Percentiles rank a stretch among this genome's conserved stretches.
phyloP scores from a whole-genome alignment of 2,329 filamentous ascomycete species.

The Dactylellina cionopaga region DNA sequence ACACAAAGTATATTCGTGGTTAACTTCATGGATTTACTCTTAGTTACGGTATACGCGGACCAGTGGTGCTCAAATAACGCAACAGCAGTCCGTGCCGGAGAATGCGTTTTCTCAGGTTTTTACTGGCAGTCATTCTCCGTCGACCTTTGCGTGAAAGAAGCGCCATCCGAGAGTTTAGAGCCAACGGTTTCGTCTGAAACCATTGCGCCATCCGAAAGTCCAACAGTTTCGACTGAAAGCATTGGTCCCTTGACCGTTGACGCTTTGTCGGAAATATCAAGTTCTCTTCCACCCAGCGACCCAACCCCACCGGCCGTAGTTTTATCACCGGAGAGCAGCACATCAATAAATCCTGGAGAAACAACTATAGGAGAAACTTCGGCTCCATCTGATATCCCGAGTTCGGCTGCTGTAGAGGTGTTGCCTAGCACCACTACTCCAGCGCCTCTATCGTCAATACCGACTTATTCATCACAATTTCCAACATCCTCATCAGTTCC shows the following conservation, averaged over 20 bases:
- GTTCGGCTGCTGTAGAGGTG: not conserved
- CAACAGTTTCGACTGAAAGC: no score
- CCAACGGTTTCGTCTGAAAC: not conserved
- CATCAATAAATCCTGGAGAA: not conserved
- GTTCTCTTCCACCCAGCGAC: no score
- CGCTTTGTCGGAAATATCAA: no score
- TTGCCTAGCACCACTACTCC: no score
- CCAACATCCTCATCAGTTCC: not conserved
- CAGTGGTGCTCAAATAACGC: not conserved
- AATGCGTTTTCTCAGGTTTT: not conserved
- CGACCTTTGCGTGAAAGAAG: not conserved
- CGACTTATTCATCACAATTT: not conserved
- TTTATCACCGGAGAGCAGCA: not conserved
- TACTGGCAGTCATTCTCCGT: not conserved
- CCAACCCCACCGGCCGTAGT: not conserved
- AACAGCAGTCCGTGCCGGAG: not conserved
- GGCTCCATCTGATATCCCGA: not conserved
- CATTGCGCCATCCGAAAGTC: not conserved
- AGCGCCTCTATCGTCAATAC: no score
- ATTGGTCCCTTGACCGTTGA: no score
- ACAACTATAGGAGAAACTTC: not conserved
- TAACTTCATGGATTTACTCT: not conserved
- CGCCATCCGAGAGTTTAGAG: not conserved
- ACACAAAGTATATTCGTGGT: not conserved
- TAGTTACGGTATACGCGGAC: not conserved